phyloP scores from a whole-genome alignment of 2,329 filamentous ascomycete species.

The Alternaria sp. region DNA sequence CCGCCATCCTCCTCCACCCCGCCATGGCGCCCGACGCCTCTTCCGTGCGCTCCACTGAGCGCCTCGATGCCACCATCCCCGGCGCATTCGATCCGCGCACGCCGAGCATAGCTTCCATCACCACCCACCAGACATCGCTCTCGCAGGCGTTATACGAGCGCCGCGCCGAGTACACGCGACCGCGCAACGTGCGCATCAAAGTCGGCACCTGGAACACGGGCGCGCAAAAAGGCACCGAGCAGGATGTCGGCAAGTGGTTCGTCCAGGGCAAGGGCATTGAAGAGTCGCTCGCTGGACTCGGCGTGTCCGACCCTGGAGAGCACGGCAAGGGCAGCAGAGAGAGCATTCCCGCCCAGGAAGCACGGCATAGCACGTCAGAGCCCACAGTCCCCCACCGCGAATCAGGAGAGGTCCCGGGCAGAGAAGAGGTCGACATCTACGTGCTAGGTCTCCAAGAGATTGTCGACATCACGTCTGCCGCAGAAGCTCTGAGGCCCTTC shows the following conservation, averaged over 20 bases:
- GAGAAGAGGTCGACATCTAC: slow-evolving; percentile 83
- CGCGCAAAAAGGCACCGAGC: slow-evolving; percentile 80
- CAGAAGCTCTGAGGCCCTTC: slow-evolving; percentile 79
- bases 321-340: slow-evolving; percentile 49
- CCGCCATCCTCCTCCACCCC: slow-evolving; percentile 17
- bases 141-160: slow-evolving; percentile 71
- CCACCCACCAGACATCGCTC: slow-evolving; percentile 55
- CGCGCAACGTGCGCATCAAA: slow-evolving; percentile 80
- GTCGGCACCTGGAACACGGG: slow-evolving; percentile 97
- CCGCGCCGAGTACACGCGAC: slow-evolving; percentile 77
- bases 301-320: slow-evolving; percentile 31
- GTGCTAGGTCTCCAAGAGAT: slow-evolving; percentile 91
- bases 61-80: slow-evolving; percentile 54
- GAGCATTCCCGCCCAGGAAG: slow-evolving; percentile 56
- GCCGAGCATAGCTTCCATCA: slow-evolving; percentile 31
- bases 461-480: slow-evolving; percentile 80
- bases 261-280: slow-evolving; percentile 75
- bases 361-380: slow-evolving; percentile 51
- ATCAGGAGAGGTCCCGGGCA: slow-evolving; percentile 57
- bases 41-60: slow-evolving; percentile 34
- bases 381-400: slow-evolving; percentile 55
- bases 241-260: slow-evolving; percentile 90
- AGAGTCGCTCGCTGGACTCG: slow-evolving; percentile 64
- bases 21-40: slow-evolving; percentile 35
- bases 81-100: slow-evolving; percentile 52